Base-by-base conservation (phyloP, 2,329 filamentous ascomycete species). In the Hymenotorrendiella dingleyae region DNA sequence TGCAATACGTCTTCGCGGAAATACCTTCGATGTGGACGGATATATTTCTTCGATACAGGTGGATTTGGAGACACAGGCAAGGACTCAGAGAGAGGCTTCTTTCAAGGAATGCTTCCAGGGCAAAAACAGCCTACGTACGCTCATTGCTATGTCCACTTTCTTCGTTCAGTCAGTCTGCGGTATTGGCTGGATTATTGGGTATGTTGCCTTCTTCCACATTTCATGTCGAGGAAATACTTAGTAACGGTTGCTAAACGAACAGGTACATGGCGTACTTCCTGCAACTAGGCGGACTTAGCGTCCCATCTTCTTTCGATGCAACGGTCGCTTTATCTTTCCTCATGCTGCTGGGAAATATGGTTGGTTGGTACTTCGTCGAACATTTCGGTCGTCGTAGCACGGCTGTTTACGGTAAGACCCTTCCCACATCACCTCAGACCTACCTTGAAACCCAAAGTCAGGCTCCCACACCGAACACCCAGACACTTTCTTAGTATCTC, bases 81-180 rank as follows among this genome's bases (percentile, higher is more conserved):
- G 24, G 14, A 28, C 35, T 5, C 17, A 34, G 27, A 28, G 26
- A 12, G 28, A 43, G 12, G 24, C 35, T 12, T 23, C 19, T 21
- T 54, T 47, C 27, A 44, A 28, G 34, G 49, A 52, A 19, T 55
- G 53, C 37, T 55, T 55, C 27, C 40, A 34, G n/a, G 48, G 48
- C 5, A 50, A 29, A 16, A 52, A 54, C 37, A 38, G n/a, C 8
- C 20, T 42, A 12, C 42, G 53, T 4, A 51, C 52, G 0, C 36
- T 62, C 9, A 57, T 63, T 29, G 58, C 57, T 6, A 56, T 54
- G 10, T 52, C 50, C 17, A 57, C 56, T 12, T 62, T 62, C 46
- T 57, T 60, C 28, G 53, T 59, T 21, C 62, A 65, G 35, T 56
- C 58, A 21, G 48, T 54, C 1, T 53, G 50, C 30, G 63, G 63